phyloP scores from a whole-genome alignment of 2,329 filamentous ascomycete species.

The Apiospora aurea region DNA sequence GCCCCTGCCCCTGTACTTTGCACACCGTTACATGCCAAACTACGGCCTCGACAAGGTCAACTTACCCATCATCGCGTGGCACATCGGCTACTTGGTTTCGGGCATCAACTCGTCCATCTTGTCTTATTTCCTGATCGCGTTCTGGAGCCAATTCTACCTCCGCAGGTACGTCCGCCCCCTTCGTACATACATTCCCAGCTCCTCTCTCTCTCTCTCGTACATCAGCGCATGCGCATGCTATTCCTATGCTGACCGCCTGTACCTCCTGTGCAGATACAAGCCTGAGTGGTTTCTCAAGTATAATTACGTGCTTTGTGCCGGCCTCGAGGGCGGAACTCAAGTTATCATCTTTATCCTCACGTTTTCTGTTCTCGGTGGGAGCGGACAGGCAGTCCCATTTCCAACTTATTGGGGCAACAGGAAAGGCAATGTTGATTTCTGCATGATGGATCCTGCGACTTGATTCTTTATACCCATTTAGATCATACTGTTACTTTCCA shows the following conservation, averaged over 20 bases:
- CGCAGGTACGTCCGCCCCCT: slow-evolving; percentile 35
- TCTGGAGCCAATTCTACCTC: slow-evolving; percentile 45
- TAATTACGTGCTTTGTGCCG: slow-evolving; percentile 49
- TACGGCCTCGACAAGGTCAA: slow-evolving; percentile 41
- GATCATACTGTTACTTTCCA: background rate
- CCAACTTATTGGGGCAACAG: slow-evolving; percentile 35
- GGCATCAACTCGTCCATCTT: slow-evolving; percentile 46
- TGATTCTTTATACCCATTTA: slow-evolving; percentile 14
- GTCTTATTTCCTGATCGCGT: slow-evolving; percentile 38
- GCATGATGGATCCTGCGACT: slow-evolving; percentile 26
- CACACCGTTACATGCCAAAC: slow-evolving; percentile 39
- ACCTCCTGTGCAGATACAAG: slow-evolving; percentile 24
- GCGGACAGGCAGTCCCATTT: slow-evolving; percentile 45
- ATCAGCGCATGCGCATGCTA: background rate
- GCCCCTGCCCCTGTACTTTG: slow-evolving; percentile 45
- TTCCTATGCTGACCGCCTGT: background rate
- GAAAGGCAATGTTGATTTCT: slow-evolving; percentile 28
- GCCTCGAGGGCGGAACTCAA: slow-evolving; percentile 48
- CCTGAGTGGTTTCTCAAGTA: slow-evolving; percentile 49
- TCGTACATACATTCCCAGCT: too few relatives aligned
- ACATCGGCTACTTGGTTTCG: slow-evolving; percentile 43
- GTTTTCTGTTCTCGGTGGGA: slow-evolving; percentile 53
- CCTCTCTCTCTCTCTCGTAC: background rate
- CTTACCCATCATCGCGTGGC: slow-evolving; percentile 43
- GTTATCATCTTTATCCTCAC: slow-evolving; percentile 50